A percentile compares a stretch with the other conserved stretches of the same genome.
These are phyloP conservation scores for Musa acuminata DNA, from an alignment of 176 grass and related monocot species.

Conservation along the genomic window DNA sequence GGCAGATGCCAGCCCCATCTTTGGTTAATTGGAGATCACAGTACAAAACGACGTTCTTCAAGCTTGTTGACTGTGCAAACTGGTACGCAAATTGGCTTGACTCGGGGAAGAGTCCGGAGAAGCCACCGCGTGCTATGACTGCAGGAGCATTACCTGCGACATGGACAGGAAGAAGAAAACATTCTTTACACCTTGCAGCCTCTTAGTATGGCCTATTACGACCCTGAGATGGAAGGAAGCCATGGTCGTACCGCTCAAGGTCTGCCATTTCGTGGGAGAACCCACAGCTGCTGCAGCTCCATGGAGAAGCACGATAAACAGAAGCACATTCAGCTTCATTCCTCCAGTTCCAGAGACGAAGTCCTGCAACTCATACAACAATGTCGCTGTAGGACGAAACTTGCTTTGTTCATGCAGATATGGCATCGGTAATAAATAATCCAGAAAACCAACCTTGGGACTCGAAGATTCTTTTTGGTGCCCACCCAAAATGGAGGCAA, in stretches of 20 bases:
- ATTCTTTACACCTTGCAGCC: too few species aligned
- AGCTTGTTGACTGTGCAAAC: conserved; percentile 12
- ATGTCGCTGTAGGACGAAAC: too few species aligned
- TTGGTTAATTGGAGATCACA: conserved; percentile 22
- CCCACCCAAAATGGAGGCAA: too few species aligned
- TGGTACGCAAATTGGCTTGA: conserved; percentile 23
- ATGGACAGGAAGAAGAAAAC: background rate
- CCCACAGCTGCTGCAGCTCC: background rate
- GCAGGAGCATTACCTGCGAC: conserved; percentile 15
- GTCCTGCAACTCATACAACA: background rate
- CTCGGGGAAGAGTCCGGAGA: conserved; percentile 21
- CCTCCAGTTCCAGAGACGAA: background rate
- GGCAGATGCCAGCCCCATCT: conserved; percentile 15
- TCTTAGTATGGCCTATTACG: background rate
- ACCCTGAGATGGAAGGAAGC: too few species aligned
- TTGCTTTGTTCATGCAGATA: too few species aligned
- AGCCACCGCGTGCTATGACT: conserved; percentile 18
- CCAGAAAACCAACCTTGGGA: too few species aligned
- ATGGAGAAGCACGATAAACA: background rate
- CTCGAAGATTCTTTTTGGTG: too few species aligned
- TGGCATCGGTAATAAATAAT: too few species aligned
- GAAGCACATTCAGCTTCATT: background rate
- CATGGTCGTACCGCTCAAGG: conserved; percentile 8
- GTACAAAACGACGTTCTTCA: conserved; percentile 13
- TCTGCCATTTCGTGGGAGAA: conserved; percentile 3